Base-by-base conservation (phyloP, 148 eudicot species). In the Pharnaceum exiguum region DNA sequence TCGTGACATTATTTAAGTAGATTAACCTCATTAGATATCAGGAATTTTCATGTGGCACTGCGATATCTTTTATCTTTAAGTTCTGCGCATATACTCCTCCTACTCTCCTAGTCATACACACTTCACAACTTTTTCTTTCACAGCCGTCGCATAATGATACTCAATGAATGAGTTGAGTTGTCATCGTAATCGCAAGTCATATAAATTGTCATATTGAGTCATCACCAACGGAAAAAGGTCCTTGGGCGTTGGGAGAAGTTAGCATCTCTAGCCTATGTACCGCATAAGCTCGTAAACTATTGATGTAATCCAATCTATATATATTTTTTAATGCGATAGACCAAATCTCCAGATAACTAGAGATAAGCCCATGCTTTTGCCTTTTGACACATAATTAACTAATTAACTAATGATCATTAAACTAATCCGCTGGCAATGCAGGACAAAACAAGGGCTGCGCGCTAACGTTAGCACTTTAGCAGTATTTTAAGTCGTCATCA, bases 391-490 rank as follows among this genome's bases (percentile, higher is more conserved):
- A 44, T 47, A 43, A 29, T 57, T 16, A 40, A n/a, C n/a, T 29
- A 25, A 17, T 17, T 16, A 4, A 19, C 2, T 11, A 26, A 13
- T 0, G 5, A 32, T 32, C 51, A 55, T 62, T 69, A 62, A 55
- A 49, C 45, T 42, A 48, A 35, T 16, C 16, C 27, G 27, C 5
- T 3, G 27, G 21, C 40, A 36, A 57, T 56, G 59, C 74, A 31
- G n/a, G 46, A 51, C 68, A 62, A 63, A 63, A 55, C 24, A 24
- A 65, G 47, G 74, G 74, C 68, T 62, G 74, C 74, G 55, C 32
- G 49, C 58, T 9, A 37, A 28, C 30, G 55, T 57, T 39, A 48
- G 22, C 9, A 1, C 10, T 33, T 47, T n/a, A n/a, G n/a, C n/a
- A n/a, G n/a, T n/a, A n/a, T n/a, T n/a, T n/a, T n/a, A n/a, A n/a